Conservation (phyloP, 139 green algal genomes). For the Picochlorum sp. region DNA sequence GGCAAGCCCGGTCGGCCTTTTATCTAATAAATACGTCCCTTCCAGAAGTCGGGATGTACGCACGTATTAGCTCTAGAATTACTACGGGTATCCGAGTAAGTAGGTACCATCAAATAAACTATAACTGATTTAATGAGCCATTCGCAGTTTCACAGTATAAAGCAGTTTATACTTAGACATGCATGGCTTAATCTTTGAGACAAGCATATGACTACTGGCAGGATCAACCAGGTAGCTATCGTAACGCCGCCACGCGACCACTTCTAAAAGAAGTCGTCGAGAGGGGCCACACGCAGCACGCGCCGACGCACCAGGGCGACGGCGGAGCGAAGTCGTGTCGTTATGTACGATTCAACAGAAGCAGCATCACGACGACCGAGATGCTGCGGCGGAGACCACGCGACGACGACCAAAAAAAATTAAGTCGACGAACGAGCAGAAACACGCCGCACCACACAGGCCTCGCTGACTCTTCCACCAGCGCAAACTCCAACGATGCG, state of each 20-base stretch:
- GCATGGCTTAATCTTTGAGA: constrained; percentile 99
- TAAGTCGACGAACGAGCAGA: too few relatives aligned
- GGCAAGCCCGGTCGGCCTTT: constrained; percentile 43
- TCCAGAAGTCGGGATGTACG: constrained; percentile 78
- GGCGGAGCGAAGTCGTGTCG: too few relatives aligned
- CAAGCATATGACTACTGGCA: constrained; percentile 97
- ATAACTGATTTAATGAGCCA: constrained; percentile 99
- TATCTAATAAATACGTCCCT: constrained; percentile 93
- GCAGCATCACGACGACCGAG: too few relatives aligned
- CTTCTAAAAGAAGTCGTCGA: not conserved
- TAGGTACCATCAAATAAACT: constrained; percentile 99
- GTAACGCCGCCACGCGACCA: not conserved
- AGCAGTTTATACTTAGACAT: constrained; percentile 99
- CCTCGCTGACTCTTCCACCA: too few relatives aligned
- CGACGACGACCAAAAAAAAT: too few relatives aligned
- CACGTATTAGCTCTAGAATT: constrained; percentile 95
- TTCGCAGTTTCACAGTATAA: constrained; percentile 99
- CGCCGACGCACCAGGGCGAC: not conserved
- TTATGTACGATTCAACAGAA: too few relatives aligned
- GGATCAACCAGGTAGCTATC: constrained; percentile 89
- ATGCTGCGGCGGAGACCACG: too few relatives aligned
- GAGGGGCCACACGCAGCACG: not conserved
- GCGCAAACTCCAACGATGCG: too few relatives aligned
- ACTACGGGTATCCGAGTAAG: constrained; percentile 65
- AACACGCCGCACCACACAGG: too few relatives aligned